phyloP scores from a whole-genome alignment of 257 asterid genomes.

The Echites panduratus region DNA sequence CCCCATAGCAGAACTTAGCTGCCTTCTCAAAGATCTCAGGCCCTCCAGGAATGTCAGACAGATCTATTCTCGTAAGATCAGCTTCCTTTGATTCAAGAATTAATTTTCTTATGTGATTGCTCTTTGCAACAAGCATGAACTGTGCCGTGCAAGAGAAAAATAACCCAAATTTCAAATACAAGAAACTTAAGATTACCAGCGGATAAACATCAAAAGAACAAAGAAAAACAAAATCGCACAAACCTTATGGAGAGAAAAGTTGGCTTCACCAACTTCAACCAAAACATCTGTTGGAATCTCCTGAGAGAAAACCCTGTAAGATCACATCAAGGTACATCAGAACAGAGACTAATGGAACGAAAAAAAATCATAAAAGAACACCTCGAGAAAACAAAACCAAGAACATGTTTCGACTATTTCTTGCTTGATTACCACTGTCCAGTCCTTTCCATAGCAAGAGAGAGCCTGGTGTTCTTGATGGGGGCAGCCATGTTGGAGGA shows the following conservation, averaged over 20 bases:
- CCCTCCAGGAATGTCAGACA: conserved; percentile 84
- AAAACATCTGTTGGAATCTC: conserved; percentile 82
- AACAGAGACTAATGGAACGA: background rate
- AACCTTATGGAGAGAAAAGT: conserved; percentile 91
- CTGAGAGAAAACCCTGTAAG: conserved; percentile 82
- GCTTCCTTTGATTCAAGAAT: conserved; percentile 61
- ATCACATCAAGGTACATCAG: conserved; percentile 5
- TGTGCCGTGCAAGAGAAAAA: conserved; percentile 19
- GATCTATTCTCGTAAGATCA: conserved; percentile 54
- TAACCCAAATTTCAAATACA: background rate
- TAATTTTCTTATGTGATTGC: conserved; percentile 69
- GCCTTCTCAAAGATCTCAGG: conserved; percentile 87
- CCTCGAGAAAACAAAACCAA: background rate
- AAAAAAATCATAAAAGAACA: background rate
- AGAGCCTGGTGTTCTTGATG: conserved; percentile 31
- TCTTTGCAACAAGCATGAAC: conserved; percentile 97
- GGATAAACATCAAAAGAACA: background rate
- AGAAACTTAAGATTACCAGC: background rate
- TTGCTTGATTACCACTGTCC: conserved; percentile 64
- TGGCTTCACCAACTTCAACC: conserved; percentile 73
- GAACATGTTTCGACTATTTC: background rate
- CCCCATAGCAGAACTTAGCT: conserved; percentile 91
- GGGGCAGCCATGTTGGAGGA: conserved; percentile 31
- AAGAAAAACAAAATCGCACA: background rate
- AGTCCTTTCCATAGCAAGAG: conserved; percentile 90